A percentile compares a stretch with the other conserved stretches of the same genome.
Conservation (phyloP, 768 basidiomycete species). For the Lepiota brunneoincarnata region DNA sequence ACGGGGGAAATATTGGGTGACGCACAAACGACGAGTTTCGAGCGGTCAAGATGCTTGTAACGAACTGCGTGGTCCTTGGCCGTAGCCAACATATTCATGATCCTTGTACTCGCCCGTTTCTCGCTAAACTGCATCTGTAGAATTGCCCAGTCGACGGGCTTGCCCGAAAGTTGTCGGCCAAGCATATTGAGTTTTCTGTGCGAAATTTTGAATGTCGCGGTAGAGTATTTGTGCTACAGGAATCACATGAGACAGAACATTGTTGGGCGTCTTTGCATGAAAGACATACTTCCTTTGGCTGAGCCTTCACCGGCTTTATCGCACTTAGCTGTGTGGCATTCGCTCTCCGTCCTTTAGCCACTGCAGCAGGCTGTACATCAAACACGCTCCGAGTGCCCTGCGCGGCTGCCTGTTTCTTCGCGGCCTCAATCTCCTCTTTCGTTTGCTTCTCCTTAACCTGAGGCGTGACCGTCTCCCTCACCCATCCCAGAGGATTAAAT, state of each 20-base stretch:
- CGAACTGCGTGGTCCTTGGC: constrained; percentile 83
- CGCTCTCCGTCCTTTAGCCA: constrained; percentile 19
- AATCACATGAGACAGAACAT: background rate
- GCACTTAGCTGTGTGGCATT: constrained; percentile 4
- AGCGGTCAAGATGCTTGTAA: constrained; percentile 70
- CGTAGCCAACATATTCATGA: constrained; percentile 85
- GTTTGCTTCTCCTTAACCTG: constrained; percentile 41
- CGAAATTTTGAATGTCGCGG: constrained; percentile 90
- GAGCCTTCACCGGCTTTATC: constrained; percentile 20
- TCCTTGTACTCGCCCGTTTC: constrained; percentile 82
- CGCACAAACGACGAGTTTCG: constrained; percentile 81
- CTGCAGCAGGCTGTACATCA: constrained; percentile 31
- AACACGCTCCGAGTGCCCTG: constrained; percentile 51
- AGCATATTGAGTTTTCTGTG: constrained; percentile 91
- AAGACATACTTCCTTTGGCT: constrained; percentile 26
- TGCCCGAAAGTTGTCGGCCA: constrained; percentile 81
- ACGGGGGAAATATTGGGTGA: background rate
- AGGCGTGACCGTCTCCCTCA: constrained; percentile 56
- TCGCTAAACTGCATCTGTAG: constrained; percentile 96
- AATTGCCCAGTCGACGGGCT: constrained; percentile 93
- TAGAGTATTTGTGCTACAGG: constrained; percentile 86
- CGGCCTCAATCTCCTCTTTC: constrained; percentile 43
- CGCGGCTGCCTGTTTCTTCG: constrained; percentile 41
- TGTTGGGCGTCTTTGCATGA: background rate
- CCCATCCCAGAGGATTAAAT: constrained; percentile 60